phyloP scores from a whole-genome alignment of 2,329 filamentous ascomycete genomes.

The Scleromitrula shiraiana region DNA sequence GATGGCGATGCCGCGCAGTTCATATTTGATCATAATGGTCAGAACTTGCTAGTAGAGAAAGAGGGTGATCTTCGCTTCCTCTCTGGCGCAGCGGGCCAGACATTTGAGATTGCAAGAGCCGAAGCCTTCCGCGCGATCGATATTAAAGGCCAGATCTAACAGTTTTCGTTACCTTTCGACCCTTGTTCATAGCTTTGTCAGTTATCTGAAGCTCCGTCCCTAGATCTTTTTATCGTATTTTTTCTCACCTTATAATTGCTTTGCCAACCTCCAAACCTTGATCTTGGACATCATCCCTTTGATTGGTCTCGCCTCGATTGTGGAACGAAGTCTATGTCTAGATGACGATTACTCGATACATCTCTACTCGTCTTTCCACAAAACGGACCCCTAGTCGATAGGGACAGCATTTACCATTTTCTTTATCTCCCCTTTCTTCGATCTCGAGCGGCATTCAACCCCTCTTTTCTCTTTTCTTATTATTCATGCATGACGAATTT shows the following conservation, averaged over 20 bases:
- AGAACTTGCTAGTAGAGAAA: constrained; percentile 69
- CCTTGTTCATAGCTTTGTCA: constrained; percentile 10
- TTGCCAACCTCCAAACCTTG: background rate
- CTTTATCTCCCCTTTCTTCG: constrained; percentile 4
- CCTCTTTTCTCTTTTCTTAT: background rate
- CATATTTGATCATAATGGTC: constrained; percentile 70
- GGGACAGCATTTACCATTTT: background rate
- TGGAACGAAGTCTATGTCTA: constrained; percentile 2
- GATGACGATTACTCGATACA: constrained; percentile 1
- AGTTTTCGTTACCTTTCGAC: constrained; percentile 13
- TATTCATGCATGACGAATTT: constrained; percentile 7
- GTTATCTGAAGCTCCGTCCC: too few relatives aligned
- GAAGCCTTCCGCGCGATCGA: constrained; percentile 81
- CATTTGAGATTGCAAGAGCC: constrained; percentile 67
- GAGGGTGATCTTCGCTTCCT: constrained; percentile 66
- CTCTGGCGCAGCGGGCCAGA: constrained; percentile 60
- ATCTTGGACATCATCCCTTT: background rate
- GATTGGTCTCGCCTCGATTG: background rate
- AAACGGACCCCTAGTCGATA: constrained; percentile 4
- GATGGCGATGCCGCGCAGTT: constrained; percentile 88
- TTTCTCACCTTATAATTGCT: constrained; percentile 5
- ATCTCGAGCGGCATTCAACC: background rate
- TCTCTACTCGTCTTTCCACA: constrained; percentile 4
- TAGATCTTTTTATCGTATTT: constrained; percentile 9
- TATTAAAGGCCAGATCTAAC: constrained; percentile 90